Conservation (phyloP, 305 asterid genomes). For the Fraxinus angustifolia region DNA sequence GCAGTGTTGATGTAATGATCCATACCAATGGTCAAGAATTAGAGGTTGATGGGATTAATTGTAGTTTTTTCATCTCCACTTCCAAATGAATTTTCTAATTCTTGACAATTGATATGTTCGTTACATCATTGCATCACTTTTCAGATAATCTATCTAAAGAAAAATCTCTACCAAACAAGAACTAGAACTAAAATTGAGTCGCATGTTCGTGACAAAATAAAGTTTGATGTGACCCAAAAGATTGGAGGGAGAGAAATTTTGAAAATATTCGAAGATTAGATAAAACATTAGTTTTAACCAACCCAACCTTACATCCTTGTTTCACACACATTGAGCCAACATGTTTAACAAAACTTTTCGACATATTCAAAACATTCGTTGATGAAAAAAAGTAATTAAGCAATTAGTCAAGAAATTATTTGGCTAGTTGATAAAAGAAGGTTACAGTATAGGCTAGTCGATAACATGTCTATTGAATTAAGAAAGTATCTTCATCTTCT, state of each 20-base stretch:
- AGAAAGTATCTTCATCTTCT: not conserved
- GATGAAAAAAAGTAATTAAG: constrained; percentile 2
- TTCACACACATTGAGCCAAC: not conserved
- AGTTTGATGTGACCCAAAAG: not conserved
- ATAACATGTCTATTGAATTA: constrained; percentile 10
- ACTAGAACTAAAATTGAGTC: not conserved
- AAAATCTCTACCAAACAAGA: not conserved
- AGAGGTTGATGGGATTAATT: not conserved
- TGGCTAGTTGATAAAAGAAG: constrained; percentile 3
- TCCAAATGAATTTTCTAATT: not conserved
- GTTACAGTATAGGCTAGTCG: not conserved
- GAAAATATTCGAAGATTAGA: not conserved
- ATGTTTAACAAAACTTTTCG: not conserved
- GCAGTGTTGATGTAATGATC: not conserved
- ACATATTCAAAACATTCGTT: not conserved
- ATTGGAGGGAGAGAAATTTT: not conserved
- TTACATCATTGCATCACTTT: not conserved
- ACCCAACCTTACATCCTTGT: too few relatives aligned
- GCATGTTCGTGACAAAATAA: not conserved
- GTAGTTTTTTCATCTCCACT: not conserved
- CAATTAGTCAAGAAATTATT: constrained; percentile 22
- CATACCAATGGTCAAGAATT: not conserved
- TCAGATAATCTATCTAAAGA: not conserved
- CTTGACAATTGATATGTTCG: not conserved
- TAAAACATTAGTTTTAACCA: not conserved